These are phyloP conservation scores for Nephelium lappaceum DNA, from an alignment of 345 rosid genomes.

Conservation along the genomic window DNA sequence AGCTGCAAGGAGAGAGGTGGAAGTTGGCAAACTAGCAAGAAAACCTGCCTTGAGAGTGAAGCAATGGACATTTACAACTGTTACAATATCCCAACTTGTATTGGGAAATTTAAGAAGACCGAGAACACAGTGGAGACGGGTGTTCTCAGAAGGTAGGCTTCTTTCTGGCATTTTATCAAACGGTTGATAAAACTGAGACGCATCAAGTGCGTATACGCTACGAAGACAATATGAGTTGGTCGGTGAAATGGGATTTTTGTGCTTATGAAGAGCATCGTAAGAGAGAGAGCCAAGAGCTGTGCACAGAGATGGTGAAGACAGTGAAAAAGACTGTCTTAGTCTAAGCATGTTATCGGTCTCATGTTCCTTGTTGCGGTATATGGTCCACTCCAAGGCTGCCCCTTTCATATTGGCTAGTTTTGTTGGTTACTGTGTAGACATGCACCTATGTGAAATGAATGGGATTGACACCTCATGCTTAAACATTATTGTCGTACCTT, in stretches of 20 bases:
- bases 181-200: slow-evolving; percentile 16
- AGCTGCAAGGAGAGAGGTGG: slow-evolving; percentile 50
- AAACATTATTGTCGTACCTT: no score
- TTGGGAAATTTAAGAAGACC: slow-evolving; percentile 36
- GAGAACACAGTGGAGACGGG: slow-evolving; percentile 27
- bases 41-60: slow-evolving; percentile 59
- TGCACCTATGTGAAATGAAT: no score
- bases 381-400: background rate
- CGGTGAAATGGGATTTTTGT: slow-evolving; percentile 1
- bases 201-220: background rate
- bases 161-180: slow-evolving; percentile 51
- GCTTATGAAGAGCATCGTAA: background rate
- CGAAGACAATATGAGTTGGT: background rate
- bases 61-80: slow-evolving; percentile 45
- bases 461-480: no score
- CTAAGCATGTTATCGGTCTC: background rate
- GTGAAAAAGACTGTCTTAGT: background rate
- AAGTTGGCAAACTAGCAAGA: slow-evolving; percentile 43
- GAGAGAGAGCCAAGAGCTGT: background rate
- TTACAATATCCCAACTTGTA: slow-evolving; percentile 22
- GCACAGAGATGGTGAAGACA: background rate
- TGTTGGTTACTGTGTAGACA: no score
- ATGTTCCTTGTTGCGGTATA: background rate
- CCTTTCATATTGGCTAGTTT: background rate
- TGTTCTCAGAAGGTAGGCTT: slow-evolving; percentile 16